phyloP scores from a whole-genome alignment of 176 grass and related monocot genomes.

The Ensete glaucum region DNA sequence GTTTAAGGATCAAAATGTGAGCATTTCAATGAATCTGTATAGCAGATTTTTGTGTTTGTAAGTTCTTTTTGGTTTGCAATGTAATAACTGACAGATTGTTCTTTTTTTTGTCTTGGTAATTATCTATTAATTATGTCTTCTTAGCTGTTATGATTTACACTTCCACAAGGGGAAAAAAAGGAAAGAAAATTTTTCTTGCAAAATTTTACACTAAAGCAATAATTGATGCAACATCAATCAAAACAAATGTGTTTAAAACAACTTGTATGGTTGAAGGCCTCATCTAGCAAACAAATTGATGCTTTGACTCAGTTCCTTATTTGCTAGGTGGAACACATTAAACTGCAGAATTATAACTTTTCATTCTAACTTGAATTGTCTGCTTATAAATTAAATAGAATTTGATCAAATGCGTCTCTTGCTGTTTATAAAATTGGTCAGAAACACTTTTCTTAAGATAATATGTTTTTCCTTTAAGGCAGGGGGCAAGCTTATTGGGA shows the following conservation, averaged over 20 bases:
- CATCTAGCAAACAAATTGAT: neutral
- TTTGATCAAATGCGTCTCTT: neutral
- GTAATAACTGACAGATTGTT: too few relatives aligned
- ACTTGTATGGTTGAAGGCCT: neutral
- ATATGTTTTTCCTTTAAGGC: conserved; percentile 31
- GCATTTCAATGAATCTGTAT: too few relatives aligned
- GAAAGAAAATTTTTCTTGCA: too few relatives aligned
- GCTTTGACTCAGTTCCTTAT: neutral
- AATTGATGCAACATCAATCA: too few relatives aligned
- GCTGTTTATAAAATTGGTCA: neutral
- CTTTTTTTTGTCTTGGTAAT: neutral
- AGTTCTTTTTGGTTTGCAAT: too few relatives aligned
- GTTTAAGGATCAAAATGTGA: too few relatives aligned
- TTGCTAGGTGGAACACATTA: neutral
- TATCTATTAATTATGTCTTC: neutral
- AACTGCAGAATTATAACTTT: neutral
- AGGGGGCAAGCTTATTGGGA: conserved; percentile 78
- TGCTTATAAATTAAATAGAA: neutral
- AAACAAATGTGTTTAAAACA: neutral
- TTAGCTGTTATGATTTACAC: neutral
- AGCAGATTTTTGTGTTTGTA: too few relatives aligned
- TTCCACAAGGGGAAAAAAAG: too few relatives aligned
- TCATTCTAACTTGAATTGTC: neutral
- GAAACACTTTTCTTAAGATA: neutral
- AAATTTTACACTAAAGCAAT: too few relatives aligned